Conservation (phyloP, 768 basidiomycete species). For the Trametes meyenii region DNA sequence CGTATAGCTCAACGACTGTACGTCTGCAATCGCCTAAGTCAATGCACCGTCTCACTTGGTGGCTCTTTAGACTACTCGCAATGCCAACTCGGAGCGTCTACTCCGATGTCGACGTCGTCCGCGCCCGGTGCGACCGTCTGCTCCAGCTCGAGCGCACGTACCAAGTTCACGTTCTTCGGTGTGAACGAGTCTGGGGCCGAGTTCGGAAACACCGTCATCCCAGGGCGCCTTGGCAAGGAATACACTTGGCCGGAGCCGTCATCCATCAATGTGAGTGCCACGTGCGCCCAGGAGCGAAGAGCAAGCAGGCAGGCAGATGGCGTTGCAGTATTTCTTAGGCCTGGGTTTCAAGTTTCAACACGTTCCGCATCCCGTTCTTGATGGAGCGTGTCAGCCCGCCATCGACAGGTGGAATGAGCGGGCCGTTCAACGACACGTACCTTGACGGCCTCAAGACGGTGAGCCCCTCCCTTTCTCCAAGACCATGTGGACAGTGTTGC, state of each 20-base stretch:
- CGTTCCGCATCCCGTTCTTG: constrained; percentile 64
- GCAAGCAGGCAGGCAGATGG: not conserved
- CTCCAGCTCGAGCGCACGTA: constrained; percentile 38
- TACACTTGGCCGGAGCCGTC: constrained; percentile 53
- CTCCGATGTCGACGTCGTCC: constrained; percentile 33
- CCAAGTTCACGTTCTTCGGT: constrained; percentile 66
- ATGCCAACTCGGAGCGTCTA: constrained; percentile 43
- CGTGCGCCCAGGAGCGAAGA: not conserved
- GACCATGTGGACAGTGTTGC: not conserved
- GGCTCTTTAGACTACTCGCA: constrained; percentile 47
- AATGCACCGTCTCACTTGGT: not conserved
- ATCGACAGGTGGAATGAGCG: constrained; percentile 50
- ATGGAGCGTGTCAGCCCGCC: constrained; percentile 60
- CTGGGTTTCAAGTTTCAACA: constrained; percentile 64
- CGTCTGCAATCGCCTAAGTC: constrained; percentile 14
- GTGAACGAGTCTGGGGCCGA: constrained; percentile 67
- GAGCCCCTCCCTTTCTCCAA: constrained; percentile 19
- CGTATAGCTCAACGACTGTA: constrained; percentile 46
- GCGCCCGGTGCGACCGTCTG: constrained; percentile 37
- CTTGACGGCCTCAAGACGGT: constrained; percentile 52
- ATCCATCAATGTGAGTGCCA: constrained; percentile 40
- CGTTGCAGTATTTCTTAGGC: constrained; percentile 47
- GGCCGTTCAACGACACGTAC: constrained; percentile 55
- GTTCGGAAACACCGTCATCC: constrained; percentile 53
- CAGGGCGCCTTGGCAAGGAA: constrained; percentile 46